Percentiles rank a stretch among this genome's conserved stretches.
Evolutionary conservation across 2,329 filamentous ascomycete species (phyloP).

Genomic region (Penicillium paneum): DNA sequence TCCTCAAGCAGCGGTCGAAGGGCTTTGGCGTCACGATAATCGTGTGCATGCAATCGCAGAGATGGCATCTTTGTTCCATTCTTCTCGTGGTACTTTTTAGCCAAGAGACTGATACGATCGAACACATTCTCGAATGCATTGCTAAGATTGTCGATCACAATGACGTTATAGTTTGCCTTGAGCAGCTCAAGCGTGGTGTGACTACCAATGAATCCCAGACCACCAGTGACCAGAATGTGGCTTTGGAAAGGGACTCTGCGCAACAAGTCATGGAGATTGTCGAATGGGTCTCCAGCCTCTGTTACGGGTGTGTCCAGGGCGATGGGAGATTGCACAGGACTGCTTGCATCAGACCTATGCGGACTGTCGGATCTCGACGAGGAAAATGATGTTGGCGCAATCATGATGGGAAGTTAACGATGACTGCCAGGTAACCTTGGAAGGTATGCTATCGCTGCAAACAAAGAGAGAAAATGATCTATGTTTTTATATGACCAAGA

Average conservation of each 20-base stretch:
- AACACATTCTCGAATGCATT: constrained; percentile 39
- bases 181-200: constrained; percentile 44
- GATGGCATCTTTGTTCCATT: constrained; percentile 43
- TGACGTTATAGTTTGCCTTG: constrained; percentile 42
- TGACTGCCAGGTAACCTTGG: neutral
- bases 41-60: constrained; percentile 48
- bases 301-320: constrained; percentile 45
- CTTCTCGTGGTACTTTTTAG: constrained; percentile 36
- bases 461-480: constrained; percentile 4
- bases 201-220: constrained; percentile 44
- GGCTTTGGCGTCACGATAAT: constrained; percentile 46
- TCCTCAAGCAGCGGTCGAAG: constrained; percentile 46
- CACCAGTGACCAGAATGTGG: constrained; percentile 44
- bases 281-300: constrained; percentile 46
- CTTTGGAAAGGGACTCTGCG: constrained; percentile 36
- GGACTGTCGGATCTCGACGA: constrained; percentile 29
- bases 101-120: constrained; percentile 35
- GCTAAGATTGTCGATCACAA: constrained; percentile 43
- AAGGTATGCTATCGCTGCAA: neutral
- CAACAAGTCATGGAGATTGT: constrained; percentile 43
- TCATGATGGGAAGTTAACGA: neutral
- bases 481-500: constrained; percentile 13
- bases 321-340: constrained; percentile 30
- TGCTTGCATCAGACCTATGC: constrained; percentile 30
- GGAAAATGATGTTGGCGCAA: constrained; percentile 8